Conservation (phyloP, 345 rosid species). For the Cardamine chenopodiifolia region DNA sequence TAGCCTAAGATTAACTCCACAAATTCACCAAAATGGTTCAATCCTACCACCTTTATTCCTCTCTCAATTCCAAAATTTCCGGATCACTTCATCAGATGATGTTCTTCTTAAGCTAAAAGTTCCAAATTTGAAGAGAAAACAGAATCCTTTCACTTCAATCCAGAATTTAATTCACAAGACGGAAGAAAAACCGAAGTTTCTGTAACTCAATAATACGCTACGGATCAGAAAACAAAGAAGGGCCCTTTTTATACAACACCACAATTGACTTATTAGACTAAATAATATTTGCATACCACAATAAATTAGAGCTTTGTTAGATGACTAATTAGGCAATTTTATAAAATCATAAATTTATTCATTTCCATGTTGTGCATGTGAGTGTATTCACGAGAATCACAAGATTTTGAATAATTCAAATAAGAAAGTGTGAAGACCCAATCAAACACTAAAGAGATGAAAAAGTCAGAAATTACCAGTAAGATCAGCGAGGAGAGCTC, state of each 20-base stretch:
- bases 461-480: constrained; percentile 86
- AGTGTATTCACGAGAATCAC: background rate
- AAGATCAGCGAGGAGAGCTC: constrained; percentile 97
- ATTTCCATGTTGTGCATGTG: constrained; percentile 33
- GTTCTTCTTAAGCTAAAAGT: constrained; percentile 1
- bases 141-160: background rate
- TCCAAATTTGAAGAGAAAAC: background rate
- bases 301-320: background rate
- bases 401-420: constrained; percentile 5
- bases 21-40: background rate
- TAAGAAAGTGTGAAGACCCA: background rate
- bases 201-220: background rate
- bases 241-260: constrained; percentile 1
- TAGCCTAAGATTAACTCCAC: constrained; percentile 2
- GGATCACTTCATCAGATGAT: background rate
- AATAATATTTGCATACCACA: background rate
- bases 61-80: background rate
- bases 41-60: background rate
- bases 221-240: background rate
- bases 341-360: background rate
- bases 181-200: background rate
- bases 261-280: background rate
- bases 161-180: background rate
- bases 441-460: no score
- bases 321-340: background rate